A percentile compares a stretch with the other conserved stretches of the same genome.
Evolutionary conservation across 2,329 filamentous ascomycete genomes (phyloP).

Genomic region (Simplicillium sp.): DNA sequence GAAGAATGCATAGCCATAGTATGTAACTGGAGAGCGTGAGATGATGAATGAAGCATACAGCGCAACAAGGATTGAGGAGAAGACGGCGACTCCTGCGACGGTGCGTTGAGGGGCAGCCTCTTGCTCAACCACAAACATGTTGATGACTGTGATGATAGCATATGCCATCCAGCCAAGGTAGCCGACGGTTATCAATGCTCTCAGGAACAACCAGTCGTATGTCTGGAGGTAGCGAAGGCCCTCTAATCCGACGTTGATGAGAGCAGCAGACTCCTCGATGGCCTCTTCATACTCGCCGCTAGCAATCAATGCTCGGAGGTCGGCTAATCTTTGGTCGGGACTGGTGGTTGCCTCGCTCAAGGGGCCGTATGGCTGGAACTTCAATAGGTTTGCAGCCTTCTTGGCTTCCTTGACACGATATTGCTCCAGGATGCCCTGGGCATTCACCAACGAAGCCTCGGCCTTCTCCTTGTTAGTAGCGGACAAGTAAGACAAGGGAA

Average conservation of each 20-base stretch:
- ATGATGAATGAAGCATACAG: conserved; percentile 73
- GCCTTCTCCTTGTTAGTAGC: conserved; percentile 69
- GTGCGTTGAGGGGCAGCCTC: conserved; percentile 55
- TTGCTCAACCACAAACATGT: conserved; percentile 75
- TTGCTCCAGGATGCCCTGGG: conserved; percentile 84
- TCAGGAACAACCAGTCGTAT: conserved; percentile 95
- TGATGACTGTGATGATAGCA: conserved; percentile 78
- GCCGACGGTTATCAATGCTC: conserved; percentile 78
- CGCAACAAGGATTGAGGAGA: conserved; percentile 64
- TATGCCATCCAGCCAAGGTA: conserved; percentile 96
- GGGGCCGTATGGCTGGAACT: conserved; percentile 66
- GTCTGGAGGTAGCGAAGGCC: conserved; percentile 92
- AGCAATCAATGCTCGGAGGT: conserved; percentile 60
- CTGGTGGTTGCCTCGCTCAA: conserved; percentile 56
- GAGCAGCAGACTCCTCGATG: conserved; percentile 65
- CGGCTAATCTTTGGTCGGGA: conserved; percentile 55
- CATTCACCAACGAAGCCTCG: conserved; percentile 74
- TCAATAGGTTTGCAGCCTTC: conserved; percentile 67
- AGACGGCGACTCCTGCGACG: conserved; percentile 48
- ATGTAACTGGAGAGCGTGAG: conserved; percentile 71
- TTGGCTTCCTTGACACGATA: conserved; percentile 86
- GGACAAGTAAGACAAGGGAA: conserved; percentile 75
- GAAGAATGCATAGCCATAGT: conserved; percentile 89
- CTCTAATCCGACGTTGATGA: conserved; percentile 69
- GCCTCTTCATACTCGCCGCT: conserved; percentile 61